These are phyloP conservation scores for Candida montana DNA, from an alignment of 805 yeast genomes.

Conservation along the genomic window DNA sequence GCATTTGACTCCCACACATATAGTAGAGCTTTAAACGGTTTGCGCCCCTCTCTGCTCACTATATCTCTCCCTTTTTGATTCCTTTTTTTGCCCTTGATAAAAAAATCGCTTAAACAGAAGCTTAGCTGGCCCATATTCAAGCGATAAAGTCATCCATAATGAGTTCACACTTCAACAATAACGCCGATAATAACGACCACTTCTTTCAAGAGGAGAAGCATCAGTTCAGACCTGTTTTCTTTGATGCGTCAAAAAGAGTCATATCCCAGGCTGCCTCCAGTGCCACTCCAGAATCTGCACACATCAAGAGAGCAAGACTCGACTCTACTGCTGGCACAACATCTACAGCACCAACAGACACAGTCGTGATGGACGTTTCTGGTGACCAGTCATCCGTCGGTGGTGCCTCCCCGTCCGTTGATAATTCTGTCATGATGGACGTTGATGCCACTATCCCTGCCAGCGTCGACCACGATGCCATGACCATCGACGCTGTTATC, in stretches of 20 bases:
- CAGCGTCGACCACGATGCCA: conserved; percentile 4
- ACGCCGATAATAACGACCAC: conserved; percentile 31
- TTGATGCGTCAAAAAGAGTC: conserved; percentile 21
- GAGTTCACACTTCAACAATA: conserved; percentile 35
- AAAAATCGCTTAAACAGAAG: background rate
- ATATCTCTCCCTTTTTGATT: background rate
- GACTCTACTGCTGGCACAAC: conserved; percentile 17
- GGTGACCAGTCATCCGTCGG: conserved; percentile 4
- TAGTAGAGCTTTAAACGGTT: too few relatives aligned
- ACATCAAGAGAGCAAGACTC: conserved; percentile 30
- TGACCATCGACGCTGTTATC: conserved; percentile 11
- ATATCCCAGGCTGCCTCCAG: conserved; percentile 13
- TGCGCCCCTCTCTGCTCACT: background rate
- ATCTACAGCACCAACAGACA: conserved; percentile 6
- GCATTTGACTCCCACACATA: too few relatives aligned
- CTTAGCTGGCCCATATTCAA: background rate
- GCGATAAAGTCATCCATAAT: conserved; percentile 15
- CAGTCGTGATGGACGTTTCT: background rate
- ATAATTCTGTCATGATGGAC: conserved; percentile 10
- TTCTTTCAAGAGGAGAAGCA: conserved; percentile 25
- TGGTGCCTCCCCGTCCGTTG: background rate
- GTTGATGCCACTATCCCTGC: conserved; percentile 10
- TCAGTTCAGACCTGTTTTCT: conserved; percentile 25
- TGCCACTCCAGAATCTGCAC: conserved; percentile 13
- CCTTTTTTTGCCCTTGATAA: background rate